Evolutionary conservation across 768 basidiomycete genomes (phyloP), one percentile per base, ranked within the genome.

Genomic region (Boletus barrowsii): DNA sequence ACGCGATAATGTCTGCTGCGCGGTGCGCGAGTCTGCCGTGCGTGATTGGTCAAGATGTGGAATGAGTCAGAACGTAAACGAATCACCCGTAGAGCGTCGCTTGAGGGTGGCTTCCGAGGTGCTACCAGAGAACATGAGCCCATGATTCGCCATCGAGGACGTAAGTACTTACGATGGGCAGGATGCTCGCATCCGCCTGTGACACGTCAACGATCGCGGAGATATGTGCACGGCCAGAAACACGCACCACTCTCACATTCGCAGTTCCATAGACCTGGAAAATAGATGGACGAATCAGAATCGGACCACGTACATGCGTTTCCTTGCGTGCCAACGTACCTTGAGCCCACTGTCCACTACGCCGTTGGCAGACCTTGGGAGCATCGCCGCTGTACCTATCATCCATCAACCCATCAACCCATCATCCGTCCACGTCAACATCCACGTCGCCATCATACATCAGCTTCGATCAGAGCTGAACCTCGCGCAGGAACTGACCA

Each of bases 31-130:
- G 33, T 32, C 55, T 61, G 46, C 26, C 43, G 44, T 17, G 37
- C 33, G 3, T n/a, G 33, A 35, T 11, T 35, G 13, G 33, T 35
- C 14, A 35, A 14, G 14, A 10, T 14, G 33, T 11, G 13, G 33
- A 35, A 35, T 14, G 33, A 35, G 13, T 29, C 8, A 40, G 17
- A 20, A 39, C 29, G 39, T 51, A 26, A 48, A 32, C 29, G 10
- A 29, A n/a, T 36, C 42, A 51, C 59, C 43, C 56, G 29, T 60
- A 66, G 36, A 66, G 61, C 29, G 50, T 64, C 26, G 54, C 54
- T 33, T 66, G 61, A 11, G 63, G 63, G 41, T 56, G 57, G 1
- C 50, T 55, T 20, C 56, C 59, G 20, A 58, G n/a, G n/a, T 59
- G 59, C 58, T 63, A 49, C 33, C 44, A n/a, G 46, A 6, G 22